phyloP scores from a whole-genome alignment of 179 eudicot genomes.

The Drosera spatulata region DNA sequence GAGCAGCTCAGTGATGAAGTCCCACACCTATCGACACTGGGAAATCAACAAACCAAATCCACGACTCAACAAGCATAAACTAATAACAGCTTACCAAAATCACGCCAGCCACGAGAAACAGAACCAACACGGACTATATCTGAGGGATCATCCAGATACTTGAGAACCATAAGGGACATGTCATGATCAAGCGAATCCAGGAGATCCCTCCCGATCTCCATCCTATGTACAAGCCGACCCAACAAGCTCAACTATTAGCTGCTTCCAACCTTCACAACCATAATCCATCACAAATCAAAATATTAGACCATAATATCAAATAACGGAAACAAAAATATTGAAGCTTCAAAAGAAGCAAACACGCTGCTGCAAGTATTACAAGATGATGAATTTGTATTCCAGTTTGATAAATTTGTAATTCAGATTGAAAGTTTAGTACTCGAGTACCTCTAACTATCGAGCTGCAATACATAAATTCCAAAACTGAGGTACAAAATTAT shows the following conservation, averaged over 20 bases:
- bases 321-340: too few species aligned
- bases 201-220: constrained; percentile 39
- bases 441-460: too few species aligned
- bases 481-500: too few species aligned
- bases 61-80: not conserved
- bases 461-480: too few species aligned
- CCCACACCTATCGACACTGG: not conserved
- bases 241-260: not conserved
- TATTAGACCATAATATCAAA: too few species aligned
- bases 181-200: constrained; percentile 45
- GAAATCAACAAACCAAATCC: not conserved
- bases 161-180: constrained; percentile 33
- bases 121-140: constrained; percentile 52
- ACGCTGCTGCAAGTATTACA: too few species aligned
- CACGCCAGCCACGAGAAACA: constrained; percentile 58
- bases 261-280: not conserved
- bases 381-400: too few species aligned
- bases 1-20: not conserved
- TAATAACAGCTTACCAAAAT: constrained; percentile 42
- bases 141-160: constrained; percentile 56
- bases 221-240: not conserved
- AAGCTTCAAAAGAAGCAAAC: too few species aligned
- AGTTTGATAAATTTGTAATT: too few species aligned
- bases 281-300: not conserved
- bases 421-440: too few species aligned